These are phyloP conservation scores for Globisporangium splendens DNA, from an alignment of 352 stramenopile genomes.

Conservation along the genomic window DNA sequence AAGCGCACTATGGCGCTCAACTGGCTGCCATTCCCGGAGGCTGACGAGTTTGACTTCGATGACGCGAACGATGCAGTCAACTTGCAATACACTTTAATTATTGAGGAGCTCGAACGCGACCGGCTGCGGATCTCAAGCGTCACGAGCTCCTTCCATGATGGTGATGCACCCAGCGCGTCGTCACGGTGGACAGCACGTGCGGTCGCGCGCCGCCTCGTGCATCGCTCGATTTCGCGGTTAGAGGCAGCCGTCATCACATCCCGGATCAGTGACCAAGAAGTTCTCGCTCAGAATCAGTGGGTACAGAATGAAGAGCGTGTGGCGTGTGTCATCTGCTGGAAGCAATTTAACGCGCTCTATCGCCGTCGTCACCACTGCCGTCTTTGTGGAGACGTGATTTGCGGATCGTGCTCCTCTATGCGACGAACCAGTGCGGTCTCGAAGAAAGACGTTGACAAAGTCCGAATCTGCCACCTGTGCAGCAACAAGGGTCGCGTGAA, in stretches of 20 bases:
- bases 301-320: slow-evolving; percentile 57
- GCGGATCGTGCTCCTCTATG: slow-evolving; percentile 44
- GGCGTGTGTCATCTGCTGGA: slow-evolving; percentile 62
- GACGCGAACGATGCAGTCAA: slow-evolving; percentile 30
- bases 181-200: slow-evolving; percentile 28
- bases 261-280: slow-evolving; percentile 37
- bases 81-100: slow-evolving; percentile 61
- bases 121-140: slow-evolving; percentile 54
- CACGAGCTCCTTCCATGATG: slow-evolving; percentile 51
- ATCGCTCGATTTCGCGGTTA: slow-evolving; percentile 42
- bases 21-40: slow-evolving; percentile 48
- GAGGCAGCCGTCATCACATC: slow-evolving; percentile 44
- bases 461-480: slow-evolving; percentile 67
- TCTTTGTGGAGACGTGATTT: slow-evolving; percentile 63
- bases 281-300: slow-evolving; percentile 52
- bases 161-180: slow-evolving; percentile 23
- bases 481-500: slow-evolving; percentile 45
- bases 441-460: slow-evolving; percentile 41
- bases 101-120: slow-evolving; percentile 51
- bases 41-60: slow-evolving; percentile 9
- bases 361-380: slow-evolving; percentile 62
- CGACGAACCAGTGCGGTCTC: slow-evolving; percentile 32
- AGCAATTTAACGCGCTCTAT: slow-evolving; percentile 54
- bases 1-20: slow-evolving; percentile 57
- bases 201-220: slow-evolving; percentile 43